Evolutionary conservation across 306 rosid genomes (phyloP).

Genomic region (Clitoria ternatea): DNA sequence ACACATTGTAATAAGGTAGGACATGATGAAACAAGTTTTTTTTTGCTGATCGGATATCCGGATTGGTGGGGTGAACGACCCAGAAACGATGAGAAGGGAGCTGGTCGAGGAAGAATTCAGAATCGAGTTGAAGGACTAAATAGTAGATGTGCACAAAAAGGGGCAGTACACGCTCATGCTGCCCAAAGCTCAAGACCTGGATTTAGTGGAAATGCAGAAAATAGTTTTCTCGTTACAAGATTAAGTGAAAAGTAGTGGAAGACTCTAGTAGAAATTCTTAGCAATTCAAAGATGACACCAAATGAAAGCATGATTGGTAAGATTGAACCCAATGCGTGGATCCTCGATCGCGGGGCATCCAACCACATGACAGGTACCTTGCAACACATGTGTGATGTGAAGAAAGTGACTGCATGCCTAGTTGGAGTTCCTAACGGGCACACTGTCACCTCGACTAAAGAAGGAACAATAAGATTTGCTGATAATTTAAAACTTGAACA

Average conservation of each 20-base stretch:
- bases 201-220: too few species aligned
- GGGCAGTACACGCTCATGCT: too few species aligned
- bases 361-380: neutral
- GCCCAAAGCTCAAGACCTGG: too few species aligned
- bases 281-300: too few species aligned
- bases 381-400: neutral
- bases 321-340: neutral
- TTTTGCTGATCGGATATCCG: neutral
- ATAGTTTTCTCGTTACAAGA: too few species aligned
- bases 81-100: too few species aligned
- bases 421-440: neutral
- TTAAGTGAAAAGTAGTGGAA: too few species aligned
- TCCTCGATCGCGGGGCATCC: neutral
- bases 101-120: too few species aligned
- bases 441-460: neutral
- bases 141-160: too few species aligned
- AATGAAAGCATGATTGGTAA: neutral
- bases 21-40: neutral
- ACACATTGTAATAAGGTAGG: neutral
- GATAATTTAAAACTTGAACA: too few species aligned
- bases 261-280: too few species aligned
- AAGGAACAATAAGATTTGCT: neutral
- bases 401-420: neutral
- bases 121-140: too few species aligned
- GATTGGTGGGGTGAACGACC: neutral